Base-by-base conservation (phyloP, 306 rosid species). In the Dryas alaskensis region DNA sequence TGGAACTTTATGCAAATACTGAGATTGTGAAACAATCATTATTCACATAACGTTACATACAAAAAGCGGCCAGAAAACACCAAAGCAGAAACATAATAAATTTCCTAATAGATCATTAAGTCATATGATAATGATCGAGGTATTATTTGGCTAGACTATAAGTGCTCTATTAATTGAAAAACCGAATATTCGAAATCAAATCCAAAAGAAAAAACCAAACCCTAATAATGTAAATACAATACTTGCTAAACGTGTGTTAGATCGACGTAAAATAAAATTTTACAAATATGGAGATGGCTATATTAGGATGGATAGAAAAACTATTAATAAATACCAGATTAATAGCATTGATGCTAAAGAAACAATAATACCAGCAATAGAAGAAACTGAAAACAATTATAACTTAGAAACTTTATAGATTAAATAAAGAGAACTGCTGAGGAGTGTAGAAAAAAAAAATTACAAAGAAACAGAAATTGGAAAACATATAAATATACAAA, bases 1-100 rank as follows among this genome's bases (percentile, higher is more conserved):
- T 1, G 13, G 11, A 74, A 1, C 37, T 60, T 44, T 22, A 12
- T 43, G 45, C 42, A 47, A 11, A 48, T 17, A 6, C 45, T 48
- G 11, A 48, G 37, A 6, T 8, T 53, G 60, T 11, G 43, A 64
- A 48, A 50, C 37, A 1, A 45, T 67, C 19, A 37, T 51, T 53
- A 31, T 8, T 53, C 50, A 0, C 8, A 12, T 31, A 45, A 53
- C 7, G 39, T 59, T 73, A 27, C 54, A 59, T 46, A 49, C 17
- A 37, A 66, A 65, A 22, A 73, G 11, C 52, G 31, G n/a, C 11
- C 65, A 25, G 52, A 52, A 65, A 74, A 60, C 44, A 3, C 12
- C n/a, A 68, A 50, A 51, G n/a, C 49, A 51, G 13, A 14, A 16
- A 27, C 46, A 67, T 9, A 50, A 48, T 22, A 22, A 22, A 37